phyloP scores from a whole-genome alignment of 768 basidiomycete genomes.

The Leccinum subtestaceum region DNA sequence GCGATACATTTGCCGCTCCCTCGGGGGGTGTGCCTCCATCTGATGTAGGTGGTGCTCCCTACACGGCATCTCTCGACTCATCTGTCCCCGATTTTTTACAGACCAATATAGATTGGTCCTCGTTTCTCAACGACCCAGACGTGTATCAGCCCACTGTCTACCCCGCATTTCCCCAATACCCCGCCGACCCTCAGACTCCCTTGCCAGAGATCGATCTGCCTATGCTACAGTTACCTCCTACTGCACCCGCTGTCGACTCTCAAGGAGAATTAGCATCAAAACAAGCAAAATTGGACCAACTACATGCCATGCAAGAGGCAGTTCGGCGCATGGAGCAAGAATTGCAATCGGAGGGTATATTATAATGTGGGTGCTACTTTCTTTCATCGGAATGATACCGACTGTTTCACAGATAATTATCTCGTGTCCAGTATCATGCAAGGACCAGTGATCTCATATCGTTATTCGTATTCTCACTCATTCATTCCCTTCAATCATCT shows the following conservation, averaged over 20 bases:
- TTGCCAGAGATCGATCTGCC: constrained; percentile 27
- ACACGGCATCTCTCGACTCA: background rate
- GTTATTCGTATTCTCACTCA: constrained; percentile 18
- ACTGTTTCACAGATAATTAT: constrained; percentile 7
- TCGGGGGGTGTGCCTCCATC: background rate
- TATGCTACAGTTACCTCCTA: constrained; percentile 21
- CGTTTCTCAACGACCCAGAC: constrained; percentile 10
- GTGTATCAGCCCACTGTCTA: background rate
- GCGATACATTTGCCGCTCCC: background rate
- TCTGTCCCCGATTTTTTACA: constrained; percentile 3
- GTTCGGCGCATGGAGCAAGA: constrained; percentile 35
- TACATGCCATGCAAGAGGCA: constrained; percentile 33
- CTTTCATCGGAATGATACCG: no score
- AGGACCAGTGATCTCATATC: constrained; percentile 21
- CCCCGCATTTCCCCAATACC: constrained; percentile 4
- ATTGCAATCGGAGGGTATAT: constrained; percentile 25
- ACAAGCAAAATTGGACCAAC: constrained; percentile 19
- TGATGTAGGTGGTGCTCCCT: background rate
- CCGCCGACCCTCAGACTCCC: background rate
- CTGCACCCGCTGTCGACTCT: background rate
- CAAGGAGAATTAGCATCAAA: constrained; percentile 5
- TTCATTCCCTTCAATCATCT: background rate
- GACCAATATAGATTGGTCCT: constrained; percentile 13
- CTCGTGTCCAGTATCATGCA: background rate
- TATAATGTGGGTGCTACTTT: constrained; percentile 3